Conservation (phyloP, 2,329 filamentous ascomycete species). For the Aspergillus persii region DNA sequence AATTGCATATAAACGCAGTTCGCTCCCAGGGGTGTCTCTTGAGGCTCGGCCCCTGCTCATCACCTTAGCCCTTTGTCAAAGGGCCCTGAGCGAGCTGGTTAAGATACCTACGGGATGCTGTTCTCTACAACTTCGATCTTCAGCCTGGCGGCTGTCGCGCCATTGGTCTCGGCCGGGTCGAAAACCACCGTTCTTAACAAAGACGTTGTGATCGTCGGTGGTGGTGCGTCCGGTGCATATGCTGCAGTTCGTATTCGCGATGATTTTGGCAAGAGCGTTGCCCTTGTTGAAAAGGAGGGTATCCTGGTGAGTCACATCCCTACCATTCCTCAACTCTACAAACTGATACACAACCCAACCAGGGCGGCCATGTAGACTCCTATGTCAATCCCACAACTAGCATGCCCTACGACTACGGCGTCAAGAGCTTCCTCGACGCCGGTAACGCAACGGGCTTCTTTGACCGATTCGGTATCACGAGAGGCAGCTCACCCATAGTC, state of each 20-base stretch:
- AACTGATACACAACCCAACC: too few species aligned
- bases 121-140: neutral
- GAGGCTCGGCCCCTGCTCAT: too few species aligned
- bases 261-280: slow-evolving; percentile 19
- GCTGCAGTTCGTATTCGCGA: slow-evolving; percentile 24
- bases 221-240: slow-evolving; percentile 24
- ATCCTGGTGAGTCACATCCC: slow-evolving; percentile 13
- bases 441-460: slow-evolving; percentile 20
- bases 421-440: slow-evolving; percentile 18
- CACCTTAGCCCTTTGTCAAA: too few species aligned
- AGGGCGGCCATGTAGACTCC: slow-evolving; percentile 23
- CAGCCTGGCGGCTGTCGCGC: slow-evolving; percentile 1
- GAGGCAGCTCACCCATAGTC: neutral
- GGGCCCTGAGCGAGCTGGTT: too few species aligned
- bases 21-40: too few species aligned
- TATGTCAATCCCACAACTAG: slow-evolving; percentile 19
- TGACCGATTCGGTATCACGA: slow-evolving; percentile 17
- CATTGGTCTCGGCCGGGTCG: slow-evolving; percentile 4
- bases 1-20: too few species aligned
- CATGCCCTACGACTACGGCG: slow-evolving; percentile 18
- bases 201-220: slow-evolving; percentile 24
- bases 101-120: neutral
- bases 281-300: slow-evolving; percentile 20
- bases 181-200: slow-evolving; percentile 11
- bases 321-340: neutral